Conservation (phyloP, 345 rosid genomes). For the Eucalyptus erythrocorys region DNA sequence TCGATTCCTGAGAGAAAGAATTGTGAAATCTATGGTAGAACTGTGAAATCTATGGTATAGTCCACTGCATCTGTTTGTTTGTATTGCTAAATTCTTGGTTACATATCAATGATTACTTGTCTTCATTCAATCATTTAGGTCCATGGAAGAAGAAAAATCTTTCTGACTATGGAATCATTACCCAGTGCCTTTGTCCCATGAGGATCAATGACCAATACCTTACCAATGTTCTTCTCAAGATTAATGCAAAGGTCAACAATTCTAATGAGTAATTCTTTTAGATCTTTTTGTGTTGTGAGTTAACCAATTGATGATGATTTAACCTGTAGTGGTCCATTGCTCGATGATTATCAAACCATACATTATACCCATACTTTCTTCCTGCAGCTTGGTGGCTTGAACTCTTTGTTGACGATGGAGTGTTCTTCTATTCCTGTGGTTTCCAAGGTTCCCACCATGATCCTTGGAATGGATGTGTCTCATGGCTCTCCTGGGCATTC, state of each 20-base stretch:
- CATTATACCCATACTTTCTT: neutral
- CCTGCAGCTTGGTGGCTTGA: constrained; percentile 39
- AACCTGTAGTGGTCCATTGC: neutral
- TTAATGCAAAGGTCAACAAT: constrained; percentile 27
- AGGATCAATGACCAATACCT: constrained; percentile 30
- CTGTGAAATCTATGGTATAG: constrained; percentile 63
- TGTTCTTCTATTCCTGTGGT: constrained; percentile 26
- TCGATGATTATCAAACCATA: neutral
- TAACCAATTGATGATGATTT: neutral
- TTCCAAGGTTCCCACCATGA: constrained; percentile 51
- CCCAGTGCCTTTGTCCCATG: constrained; percentile 28
- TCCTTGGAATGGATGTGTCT: constrained; percentile 70
- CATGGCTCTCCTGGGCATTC: constrained; percentile 71
- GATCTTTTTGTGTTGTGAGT: neutral
- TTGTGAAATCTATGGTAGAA: constrained; percentile 78
- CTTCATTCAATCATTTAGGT: constrained; percentile 2
- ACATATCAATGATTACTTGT: neutral
- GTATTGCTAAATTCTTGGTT: neutral
- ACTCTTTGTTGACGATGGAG: constrained; percentile 18
- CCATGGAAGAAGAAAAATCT: constrained; percentile 37
- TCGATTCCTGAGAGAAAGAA: constrained; percentile 74
- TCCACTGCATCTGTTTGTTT: neutral
- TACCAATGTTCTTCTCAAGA: constrained; percentile 30
- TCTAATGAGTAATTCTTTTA: neutral
- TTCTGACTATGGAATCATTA: constrained; percentile 31